Evolutionary conservation across 106 monocot species (phyloP).

Genomic region (Dioscorea zingiberensis): DNA sequence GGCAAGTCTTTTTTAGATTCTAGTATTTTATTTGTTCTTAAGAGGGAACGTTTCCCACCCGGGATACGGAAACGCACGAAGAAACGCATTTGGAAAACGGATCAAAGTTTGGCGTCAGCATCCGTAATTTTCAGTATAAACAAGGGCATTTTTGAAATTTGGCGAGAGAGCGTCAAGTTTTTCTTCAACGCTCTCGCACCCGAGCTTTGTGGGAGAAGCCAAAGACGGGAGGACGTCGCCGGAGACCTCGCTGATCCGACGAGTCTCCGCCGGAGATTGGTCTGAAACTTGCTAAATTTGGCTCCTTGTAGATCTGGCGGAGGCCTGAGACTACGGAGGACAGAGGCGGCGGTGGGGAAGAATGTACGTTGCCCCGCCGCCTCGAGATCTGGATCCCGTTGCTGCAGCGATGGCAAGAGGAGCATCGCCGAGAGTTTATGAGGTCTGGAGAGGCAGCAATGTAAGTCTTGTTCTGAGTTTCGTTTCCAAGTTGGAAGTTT

Average conservation of each 20-base stretch:
- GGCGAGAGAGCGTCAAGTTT: too few species aligned
- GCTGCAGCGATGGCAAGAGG: background rate
- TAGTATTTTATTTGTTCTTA: too few species aligned
- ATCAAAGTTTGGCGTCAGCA: too few species aligned
- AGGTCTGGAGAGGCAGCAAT: constrained; percentile 82
- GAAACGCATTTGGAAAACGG: too few species aligned
- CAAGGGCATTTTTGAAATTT: too few species aligned
- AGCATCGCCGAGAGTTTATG: constrained; percentile 48
- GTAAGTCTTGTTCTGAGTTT: constrained; percentile 29
- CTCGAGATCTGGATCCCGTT: constrained; percentile 7
- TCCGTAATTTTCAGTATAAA: too few species aligned
- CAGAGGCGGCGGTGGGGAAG: background rate
- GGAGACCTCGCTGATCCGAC: background rate
- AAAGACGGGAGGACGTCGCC: background rate
- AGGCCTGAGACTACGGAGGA: too few species aligned
- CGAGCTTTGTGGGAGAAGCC: background rate
- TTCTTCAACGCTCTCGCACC: too few species aligned
- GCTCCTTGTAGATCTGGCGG: background rate
- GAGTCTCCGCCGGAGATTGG: background rate
- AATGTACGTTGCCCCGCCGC: constrained; percentile 31
- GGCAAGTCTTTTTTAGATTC: too few species aligned
- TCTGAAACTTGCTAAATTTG: background rate
- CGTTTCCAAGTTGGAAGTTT: background rate
- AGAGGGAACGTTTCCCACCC: too few species aligned
- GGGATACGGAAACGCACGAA: too few species aligned